Evolutionary conservation across 1,284 basidiomycete species (phyloP).

Genomic region (Pascua guehoae): DNA sequence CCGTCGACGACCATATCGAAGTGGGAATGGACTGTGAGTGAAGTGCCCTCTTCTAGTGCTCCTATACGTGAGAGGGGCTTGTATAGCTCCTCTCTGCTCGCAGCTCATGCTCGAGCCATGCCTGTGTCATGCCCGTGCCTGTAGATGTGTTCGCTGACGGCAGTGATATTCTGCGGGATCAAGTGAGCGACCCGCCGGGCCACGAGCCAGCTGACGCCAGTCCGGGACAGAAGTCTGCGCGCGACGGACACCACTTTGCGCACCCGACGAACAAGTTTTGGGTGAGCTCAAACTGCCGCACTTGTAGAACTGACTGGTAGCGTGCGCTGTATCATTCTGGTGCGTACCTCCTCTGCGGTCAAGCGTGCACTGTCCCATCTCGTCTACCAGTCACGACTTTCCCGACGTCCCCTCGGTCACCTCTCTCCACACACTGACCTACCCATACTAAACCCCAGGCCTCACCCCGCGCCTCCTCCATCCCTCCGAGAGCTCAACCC

Average conservation of each 20-base stretch:
- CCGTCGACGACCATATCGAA: conserved; percentile 8
- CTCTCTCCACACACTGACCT: background rate
- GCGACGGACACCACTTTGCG: conserved; percentile 66
- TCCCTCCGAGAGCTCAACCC: conserved; percentile 35
- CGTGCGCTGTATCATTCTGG: background rate
- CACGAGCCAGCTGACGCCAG: conserved; percentile 36
- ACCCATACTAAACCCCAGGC: conserved; percentile 44
- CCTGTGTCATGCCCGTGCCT: too few relatives aligned
- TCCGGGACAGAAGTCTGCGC: conserved; percentile 60
- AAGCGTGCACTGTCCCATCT: too few relatives aligned
- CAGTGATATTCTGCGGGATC: conserved; percentile 65
- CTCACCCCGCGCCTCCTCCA: conserved; percentile 53
- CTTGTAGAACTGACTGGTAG: conserved; percentile 52
- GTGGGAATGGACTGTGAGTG: conserved; percentile 2
- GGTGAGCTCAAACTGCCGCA: conserved; percentile 51
- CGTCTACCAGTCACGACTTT: too few relatives aligned
- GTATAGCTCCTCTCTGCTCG: background rate
- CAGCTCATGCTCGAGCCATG: background rate
- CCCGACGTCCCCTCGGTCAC: too few relatives aligned
- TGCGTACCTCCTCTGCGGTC: too few relatives aligned
- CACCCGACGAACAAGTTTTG: conserved; percentile 61
- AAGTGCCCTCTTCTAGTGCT: background rate
- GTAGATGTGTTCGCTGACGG: background rate
- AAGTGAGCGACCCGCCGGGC: conserved; percentile 53
- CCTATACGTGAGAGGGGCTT: too few relatives aligned